A percentile compares a stretch with the other conserved stretches of the same genome.
These are phyloP conservation scores for Allium fistulosum DNA, from an alignment of 106 monocot genomes.

Conservation along the genomic window DNA sequence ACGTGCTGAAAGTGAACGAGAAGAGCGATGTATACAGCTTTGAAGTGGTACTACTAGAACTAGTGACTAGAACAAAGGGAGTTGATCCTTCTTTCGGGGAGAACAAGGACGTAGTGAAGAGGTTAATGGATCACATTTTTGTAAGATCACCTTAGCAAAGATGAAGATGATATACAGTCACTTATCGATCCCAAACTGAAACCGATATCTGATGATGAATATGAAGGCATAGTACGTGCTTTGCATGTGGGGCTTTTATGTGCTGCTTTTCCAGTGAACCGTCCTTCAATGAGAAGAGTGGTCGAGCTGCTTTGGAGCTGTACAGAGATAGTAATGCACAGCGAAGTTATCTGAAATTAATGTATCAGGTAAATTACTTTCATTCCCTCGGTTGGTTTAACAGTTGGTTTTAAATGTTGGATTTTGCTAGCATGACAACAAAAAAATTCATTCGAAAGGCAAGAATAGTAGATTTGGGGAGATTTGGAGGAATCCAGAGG, in stretches of 20 bases:
- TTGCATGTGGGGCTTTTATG: constrained; percentile 42
- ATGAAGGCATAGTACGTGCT: constrained; percentile 33
- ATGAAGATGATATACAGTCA: neutral
- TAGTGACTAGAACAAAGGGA: constrained; percentile 44
- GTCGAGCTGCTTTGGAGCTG: constrained; percentile 38
- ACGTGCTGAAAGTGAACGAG: constrained; percentile 49
- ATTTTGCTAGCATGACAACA: no score
- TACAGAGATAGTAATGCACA: constrained; percentile 7
- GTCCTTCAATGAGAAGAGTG: constrained; percentile 52
- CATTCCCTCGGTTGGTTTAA: no score
- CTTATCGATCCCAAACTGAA: constrained; percentile 28
- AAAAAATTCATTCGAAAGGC: no score
- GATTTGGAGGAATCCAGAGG: no score
- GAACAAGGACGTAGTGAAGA: constrained; percentile 36
- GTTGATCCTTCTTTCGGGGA: constrained; percentile 32
- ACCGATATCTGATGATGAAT: constrained; percentile 13
- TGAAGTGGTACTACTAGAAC: constrained; percentile 47
- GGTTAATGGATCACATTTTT: constrained; percentile 21
- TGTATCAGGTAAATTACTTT: no score
- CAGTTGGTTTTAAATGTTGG: no score
- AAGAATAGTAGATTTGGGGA: no score
- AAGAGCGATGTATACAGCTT: constrained; percentile 57
- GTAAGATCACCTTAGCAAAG: neutral
- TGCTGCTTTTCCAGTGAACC: constrained; percentile 31
- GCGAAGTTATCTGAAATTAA: no score